Conservation (phyloP, 257 asterid species). For the Capsicum baccatum region DNA sequence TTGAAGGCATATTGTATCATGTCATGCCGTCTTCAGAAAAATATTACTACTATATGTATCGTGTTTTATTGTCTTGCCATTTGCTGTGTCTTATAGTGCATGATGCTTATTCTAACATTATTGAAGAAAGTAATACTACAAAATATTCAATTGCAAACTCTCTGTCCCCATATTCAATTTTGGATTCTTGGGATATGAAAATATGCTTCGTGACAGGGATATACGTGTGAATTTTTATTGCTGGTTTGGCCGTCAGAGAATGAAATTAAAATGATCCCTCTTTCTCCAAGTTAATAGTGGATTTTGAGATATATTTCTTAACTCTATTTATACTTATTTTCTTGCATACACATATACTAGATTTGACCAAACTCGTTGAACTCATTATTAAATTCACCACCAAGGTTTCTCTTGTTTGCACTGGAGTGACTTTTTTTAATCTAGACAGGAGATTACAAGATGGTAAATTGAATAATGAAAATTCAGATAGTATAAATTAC, state of each 20-base stretch:
- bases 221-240: background rate
- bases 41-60: background rate
- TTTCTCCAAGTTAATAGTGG: background rate
- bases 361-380: background rate
- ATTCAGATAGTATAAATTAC: no score
- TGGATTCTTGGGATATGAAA: background rate
- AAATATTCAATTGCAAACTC: background rate
- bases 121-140: background rate
- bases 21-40: slow-evolving; percentile 44
- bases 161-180: background rate
- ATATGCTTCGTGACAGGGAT: background rate
- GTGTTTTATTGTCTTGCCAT: background rate
- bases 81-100: slow-evolving; percentile 24
- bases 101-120: background rate
- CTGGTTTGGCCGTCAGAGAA: background rate
- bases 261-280: slow-evolving; percentile 2
- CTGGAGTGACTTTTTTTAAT: no score
- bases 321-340: background rate
- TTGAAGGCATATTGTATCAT: slow-evolving; percentile 29
- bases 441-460: no score
- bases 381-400: background rate
- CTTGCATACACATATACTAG: background rate
- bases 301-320: background rate
- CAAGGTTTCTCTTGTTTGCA: background rate
- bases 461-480: no score